Evolutionary conservation across 768 basidiomycete genomes (phyloP), one percentile per base, ranked within the genome.

Genomic region (Boletus pseudo-olivaceus): DNA sequence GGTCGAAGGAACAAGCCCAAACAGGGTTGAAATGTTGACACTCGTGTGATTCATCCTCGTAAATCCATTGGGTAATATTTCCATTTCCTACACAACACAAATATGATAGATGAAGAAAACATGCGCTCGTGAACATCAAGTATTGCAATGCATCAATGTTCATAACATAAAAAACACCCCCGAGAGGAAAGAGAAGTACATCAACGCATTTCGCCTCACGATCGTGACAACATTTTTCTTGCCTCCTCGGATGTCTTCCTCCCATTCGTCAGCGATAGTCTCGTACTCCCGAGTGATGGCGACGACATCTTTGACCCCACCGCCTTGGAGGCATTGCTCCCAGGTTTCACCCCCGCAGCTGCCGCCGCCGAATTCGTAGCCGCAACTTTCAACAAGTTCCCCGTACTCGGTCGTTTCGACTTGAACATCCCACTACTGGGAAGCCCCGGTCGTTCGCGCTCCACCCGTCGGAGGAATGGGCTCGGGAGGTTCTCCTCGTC

Each of bases 401-500:
- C 83, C 23, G 71, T 76, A 60, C 81, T 84, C 32, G 73, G 71
- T 44, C 82, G 67, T 60, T 78, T 81, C 14, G 63, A 54, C 34
- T 61, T 62, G 20, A 65, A 35, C 19, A 50, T 51, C 23, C 51
- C 64, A 37, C 44, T 45, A 19, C 41, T 19, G 5, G 54, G 56
- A 43, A 30, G 49, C 26, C 30, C 50, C n/a, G 43, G 26, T 46
- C 62, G 62, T 37, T 75, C 76, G 26, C 74, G 69, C 30, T 83
- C 82, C 5, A 56, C 69, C 47, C 81, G 76, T 64, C 86, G 87
- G 40, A 93, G 66, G 71, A 93, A 93, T 6, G 90, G 91, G 64
- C 88, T 90, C 0, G 90, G 91, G 0, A 93, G 76, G 67, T 91
- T 92, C 67, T 90, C 90, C 65, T 90, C 90, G 64, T 93, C 89